These are phyloP conservation scores for Arthrobotrys iridis DNA, from an alignment of 2,329 filamentous ascomycete species.

Conservation along the genomic window DNA sequence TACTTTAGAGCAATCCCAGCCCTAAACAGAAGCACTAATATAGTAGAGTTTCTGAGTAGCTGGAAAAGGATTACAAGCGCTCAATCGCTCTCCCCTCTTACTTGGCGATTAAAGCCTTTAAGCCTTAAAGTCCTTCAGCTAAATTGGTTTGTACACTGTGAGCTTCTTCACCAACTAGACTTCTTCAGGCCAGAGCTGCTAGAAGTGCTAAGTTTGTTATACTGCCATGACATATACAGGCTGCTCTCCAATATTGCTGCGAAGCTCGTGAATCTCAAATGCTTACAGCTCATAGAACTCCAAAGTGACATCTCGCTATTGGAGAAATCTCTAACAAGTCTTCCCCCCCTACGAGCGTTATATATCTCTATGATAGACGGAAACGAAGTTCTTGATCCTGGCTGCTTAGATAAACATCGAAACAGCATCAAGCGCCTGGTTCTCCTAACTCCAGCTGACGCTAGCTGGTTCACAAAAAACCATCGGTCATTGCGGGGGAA, in stretches of 20 bases:
- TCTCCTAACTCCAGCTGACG: background rate
- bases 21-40: too few species aligned
- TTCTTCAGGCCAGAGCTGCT: constrained; percentile 4
- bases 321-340: background rate
- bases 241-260: background rate
- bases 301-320: background rate
- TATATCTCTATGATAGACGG: background rate
- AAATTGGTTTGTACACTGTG: background rate
- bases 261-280: background rate
- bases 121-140: background rate
- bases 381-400: background rate
- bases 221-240: background rate
- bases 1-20: too few species aligned
- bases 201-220: background rate
- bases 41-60: too few species aligned
- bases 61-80: too few species aligned
- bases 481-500: background rate
- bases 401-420: background rate
- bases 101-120: background rate
- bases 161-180: background rate
- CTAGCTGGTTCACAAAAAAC: background rate
- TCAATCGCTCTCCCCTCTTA: too few species aligned
- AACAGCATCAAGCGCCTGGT: background rate
- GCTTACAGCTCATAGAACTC: background rate
- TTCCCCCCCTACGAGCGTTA: background rate